Evolutionary conservation across 345 rosid species (phyloP), one percentile per base, ranked within the genome.

Genomic region (Euphorbia lathyris): DNA sequence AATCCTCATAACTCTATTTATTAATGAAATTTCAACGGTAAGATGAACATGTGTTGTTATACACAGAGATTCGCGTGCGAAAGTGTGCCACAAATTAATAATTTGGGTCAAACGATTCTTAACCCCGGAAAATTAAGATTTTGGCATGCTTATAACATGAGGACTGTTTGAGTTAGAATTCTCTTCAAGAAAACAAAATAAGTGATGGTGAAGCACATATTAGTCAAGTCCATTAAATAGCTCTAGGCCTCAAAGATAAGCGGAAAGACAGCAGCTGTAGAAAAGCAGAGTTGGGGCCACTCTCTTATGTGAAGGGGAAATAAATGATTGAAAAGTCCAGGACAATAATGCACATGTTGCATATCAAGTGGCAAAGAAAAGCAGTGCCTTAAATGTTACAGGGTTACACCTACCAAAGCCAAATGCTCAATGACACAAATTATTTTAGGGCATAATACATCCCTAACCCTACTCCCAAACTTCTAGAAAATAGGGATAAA

Each of bases 331-430:
- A 34, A 61, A 78, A 66, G 74, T 58, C 53, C 22, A 59, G 53
- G 74, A 79, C 65, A 55, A 67, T 71, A 71, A 78, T 62, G 65
- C 76, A 73, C 74, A 64, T 75, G 71, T 42, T 47, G 47, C 59
- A 72, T 66, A 58, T 40, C 71, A 78, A 63, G 70, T 62, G 56
- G 72, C 58, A 70, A 9, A 29, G 25, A 67, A 73, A 58, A 61
- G 62, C 77, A 64, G 60, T 51, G 40, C 48, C 57, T 58, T 63
- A 42, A 71, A 48, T 48, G 7, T 51, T 51, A 51, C n/a, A 67
- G 77, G 65, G 76, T 64, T 61, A 80, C 77, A 82, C 73, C 87
- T 62, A 82, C 81, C 79, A 72, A 62, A 66, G 62, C 16, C 74
- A 74, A 45, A 22, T 23, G 17, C 40, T 0, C 10, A 58, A 61